phyloP scores from a whole-genome alignment of 148 eudicot species.

The Amaranthus cruentus region DNA sequence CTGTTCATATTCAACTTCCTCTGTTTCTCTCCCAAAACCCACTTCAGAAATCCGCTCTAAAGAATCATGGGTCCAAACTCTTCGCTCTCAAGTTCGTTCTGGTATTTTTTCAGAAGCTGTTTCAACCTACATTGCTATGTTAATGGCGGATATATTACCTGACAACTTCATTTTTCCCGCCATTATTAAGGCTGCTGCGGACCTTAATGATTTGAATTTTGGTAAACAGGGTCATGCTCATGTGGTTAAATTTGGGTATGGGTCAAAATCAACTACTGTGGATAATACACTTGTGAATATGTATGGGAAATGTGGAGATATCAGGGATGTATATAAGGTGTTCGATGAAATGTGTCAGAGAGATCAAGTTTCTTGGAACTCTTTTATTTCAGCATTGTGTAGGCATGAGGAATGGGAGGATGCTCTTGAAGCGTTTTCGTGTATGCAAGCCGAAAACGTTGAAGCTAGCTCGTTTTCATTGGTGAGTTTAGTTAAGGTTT shows the following conservation, averaged over 20 bases:
- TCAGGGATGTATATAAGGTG: constrained; percentile 47
- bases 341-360: constrained; percentile 59
- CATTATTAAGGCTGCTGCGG: constrained; percentile 55
- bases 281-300: constrained; percentile 65
- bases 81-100: constrained; percentile 58
- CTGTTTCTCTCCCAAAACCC: constrained; percentile 27
- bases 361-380: constrained; percentile 87
- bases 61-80: constrained; percentile 54
- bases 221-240: constrained; percentile 66
- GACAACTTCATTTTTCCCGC: constrained; percentile 70
- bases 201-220: constrained; percentile 39
- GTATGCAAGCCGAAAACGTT: constrained; percentile 46
- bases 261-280: constrained; percentile 39
- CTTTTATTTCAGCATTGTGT: constrained; percentile 64
- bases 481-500: constrained; percentile 60
- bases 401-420: constrained; percentile 56
- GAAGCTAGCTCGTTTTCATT: constrained; percentile 66
- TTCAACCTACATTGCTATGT: constrained; percentile 59
- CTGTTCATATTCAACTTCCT: background rate
- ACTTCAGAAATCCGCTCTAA: constrained; percentile 30
- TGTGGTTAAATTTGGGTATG: constrained; percentile 33
- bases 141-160: constrained; percentile 36
- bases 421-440: constrained; percentile 55
- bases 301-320: constrained; percentile 66
- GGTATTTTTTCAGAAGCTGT: constrained; percentile 49